Conservation (phyloP, 2,329 filamentous ascomycete species). For the Xylaria polymorpha region DNA sequence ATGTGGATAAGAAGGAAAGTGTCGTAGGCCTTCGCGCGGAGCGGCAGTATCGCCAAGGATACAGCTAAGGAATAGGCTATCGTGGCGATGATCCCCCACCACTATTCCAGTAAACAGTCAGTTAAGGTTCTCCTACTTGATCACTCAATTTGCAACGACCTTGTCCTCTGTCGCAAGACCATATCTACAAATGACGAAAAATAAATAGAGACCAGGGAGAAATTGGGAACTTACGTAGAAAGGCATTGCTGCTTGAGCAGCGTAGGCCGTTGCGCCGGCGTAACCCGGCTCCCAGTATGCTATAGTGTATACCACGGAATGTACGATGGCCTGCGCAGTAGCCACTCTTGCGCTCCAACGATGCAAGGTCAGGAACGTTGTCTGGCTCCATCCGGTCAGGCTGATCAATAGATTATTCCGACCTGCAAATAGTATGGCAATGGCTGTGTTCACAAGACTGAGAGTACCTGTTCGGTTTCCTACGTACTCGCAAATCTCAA, state of each 20-base stretch:
- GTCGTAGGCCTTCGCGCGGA: constrained; percentile 48
- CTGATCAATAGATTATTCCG: constrained; percentile 47
- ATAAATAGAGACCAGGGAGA: too few relatives aligned
- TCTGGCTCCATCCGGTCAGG: constrained; percentile 47
- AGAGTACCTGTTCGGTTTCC: constrained; percentile 47
- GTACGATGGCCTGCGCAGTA: constrained; percentile 46
- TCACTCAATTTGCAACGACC: too few relatives aligned
- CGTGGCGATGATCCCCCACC: constrained; percentile 47
- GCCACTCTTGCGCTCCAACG: constrained; percentile 47
- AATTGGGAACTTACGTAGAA: constrained; percentile 30
- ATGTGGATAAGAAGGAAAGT: constrained; percentile 49
- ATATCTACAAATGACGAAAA: too few relatives aligned
- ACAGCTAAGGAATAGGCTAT: constrained; percentile 43
- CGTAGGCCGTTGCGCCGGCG: constrained; percentile 30
- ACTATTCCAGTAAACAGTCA: constrained; percentile 10
- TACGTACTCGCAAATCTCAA: constrained; percentile 41
- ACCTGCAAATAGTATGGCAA: constrained; percentile 46
- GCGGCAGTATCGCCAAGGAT: constrained; percentile 43
- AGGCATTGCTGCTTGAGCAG: constrained; percentile 31
- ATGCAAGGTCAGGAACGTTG: constrained; percentile 47
- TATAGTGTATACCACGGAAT: constrained; percentile 43
- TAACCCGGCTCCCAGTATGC: constrained; percentile 37
- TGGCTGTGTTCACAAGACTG: constrained; percentile 45
- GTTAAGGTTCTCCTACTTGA: neutral
- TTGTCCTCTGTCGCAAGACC: too few relatives aligned